Percentiles rank a stretch among this genome's conserved stretches.
These are phyloP conservation scores for Exophiala viscosa DNA, from an alignment of 2,329 filamentous ascomycete species.

Conservation along the genomic window DNA sequence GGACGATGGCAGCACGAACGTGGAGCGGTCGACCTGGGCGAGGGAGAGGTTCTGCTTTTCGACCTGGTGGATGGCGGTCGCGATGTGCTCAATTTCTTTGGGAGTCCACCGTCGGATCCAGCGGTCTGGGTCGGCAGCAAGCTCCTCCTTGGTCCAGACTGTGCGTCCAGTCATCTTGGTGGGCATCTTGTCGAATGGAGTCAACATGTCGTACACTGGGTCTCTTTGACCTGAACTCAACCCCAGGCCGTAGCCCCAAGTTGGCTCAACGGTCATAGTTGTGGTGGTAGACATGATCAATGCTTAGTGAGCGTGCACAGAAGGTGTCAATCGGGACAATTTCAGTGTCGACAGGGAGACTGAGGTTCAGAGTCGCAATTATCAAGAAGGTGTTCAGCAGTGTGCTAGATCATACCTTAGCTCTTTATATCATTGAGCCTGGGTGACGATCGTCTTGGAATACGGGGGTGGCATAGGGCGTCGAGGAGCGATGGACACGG, in stretches of 20 bases:
- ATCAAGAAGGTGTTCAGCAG: no score
- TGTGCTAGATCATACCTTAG: no score
- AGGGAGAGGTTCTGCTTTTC: slow-evolving; percentile 61
- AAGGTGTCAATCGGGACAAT: not conserved
- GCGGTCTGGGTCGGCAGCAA: slow-evolving; percentile 57
- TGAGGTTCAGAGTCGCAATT: no score
- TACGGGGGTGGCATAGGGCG: no score
- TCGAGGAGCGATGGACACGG: no score
- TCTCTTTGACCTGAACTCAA: slow-evolving; percentile 65
- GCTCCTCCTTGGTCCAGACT: slow-evolving; percentile 66
- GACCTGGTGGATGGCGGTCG: slow-evolving; percentile 64
- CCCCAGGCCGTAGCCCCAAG: not conserved
- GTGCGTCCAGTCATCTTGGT: slow-evolving; percentile 66
- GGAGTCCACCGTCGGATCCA: slow-evolving; percentile 69
- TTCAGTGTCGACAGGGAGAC: not conserved
- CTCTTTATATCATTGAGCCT: no score
- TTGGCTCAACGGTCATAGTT: not conserved
- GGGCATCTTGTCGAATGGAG: slow-evolving; percentile 66
- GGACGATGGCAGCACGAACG: slow-evolving; percentile 56
- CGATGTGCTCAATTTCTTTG: slow-evolving; percentile 66
- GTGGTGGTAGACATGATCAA: not conserved
- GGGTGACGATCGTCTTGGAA: no score
- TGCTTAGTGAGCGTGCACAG: no score
- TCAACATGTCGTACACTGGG: slow-evolving; percentile 62
- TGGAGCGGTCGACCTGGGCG: slow-evolving; percentile 65